A percentile compares a stretch with the other conserved stretches of the same genome.
phyloP scores from a whole-genome alignment of 2,329 filamentous ascomycete genomes.

The Tricladium varicosporioides region DNA sequence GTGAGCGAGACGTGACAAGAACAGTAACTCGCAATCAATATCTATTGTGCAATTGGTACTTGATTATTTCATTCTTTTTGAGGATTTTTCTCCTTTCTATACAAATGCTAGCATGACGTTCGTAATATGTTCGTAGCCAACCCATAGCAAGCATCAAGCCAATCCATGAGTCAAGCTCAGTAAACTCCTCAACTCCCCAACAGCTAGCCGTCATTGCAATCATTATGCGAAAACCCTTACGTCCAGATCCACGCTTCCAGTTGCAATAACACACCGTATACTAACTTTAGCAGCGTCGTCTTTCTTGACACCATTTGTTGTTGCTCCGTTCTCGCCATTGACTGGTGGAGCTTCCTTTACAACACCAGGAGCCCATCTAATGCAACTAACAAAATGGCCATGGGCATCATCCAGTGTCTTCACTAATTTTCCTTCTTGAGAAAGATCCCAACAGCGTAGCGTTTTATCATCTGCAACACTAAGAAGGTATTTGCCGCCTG shows the following conservation, averaged over 20 bases:
- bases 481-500: constrained; percentile 85
- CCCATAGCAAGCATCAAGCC: constrained; percentile 11
- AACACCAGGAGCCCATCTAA: constrained; percentile 82
- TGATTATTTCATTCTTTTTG: constrained; percentile 14
- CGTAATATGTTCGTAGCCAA: constrained; percentile 30
- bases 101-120: constrained; percentile 31
- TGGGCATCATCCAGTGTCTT: constrained; percentile 77
- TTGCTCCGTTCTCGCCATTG: constrained; percentile 43
- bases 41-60: neutral
- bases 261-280: constrained; percentile 83
- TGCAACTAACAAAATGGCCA: constrained; percentile 79
- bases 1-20: too few relatives aligned
- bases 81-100: constrained; percentile 21
- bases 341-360: constrained; percentile 55
- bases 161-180: constrained; percentile 11
- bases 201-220: constrained; percentile 16
- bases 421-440: constrained; percentile 86
- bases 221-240: constrained; percentile 71
- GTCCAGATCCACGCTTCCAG: constrained; percentile 79
- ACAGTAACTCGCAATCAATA: too few relatives aligned
- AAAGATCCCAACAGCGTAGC: constrained; percentile 88
- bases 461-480: constrained; percentile 89
- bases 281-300: constrained; percentile 52
- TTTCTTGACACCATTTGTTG: constrained; percentile 48
- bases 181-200: constrained; percentile 20